A percentile compares a stretch with the other conserved stretches of the same genome.
phyloP scores from a whole-genome alignment of 2,329 filamentous ascomycete genomes.

The Berkeleyomyces basicola region DNA sequence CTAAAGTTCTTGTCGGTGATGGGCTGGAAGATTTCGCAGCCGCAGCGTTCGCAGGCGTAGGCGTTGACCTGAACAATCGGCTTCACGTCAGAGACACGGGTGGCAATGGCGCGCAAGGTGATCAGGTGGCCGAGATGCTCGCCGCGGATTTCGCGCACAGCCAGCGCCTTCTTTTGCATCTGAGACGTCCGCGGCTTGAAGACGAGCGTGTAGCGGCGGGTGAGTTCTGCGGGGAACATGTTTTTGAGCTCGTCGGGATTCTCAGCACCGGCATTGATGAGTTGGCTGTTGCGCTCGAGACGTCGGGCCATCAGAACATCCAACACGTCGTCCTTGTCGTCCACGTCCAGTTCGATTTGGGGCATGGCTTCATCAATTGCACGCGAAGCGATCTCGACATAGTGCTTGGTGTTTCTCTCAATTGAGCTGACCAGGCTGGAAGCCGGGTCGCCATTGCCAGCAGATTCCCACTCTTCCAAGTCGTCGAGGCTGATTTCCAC shows the following conservation, averaged over 20 bases:
- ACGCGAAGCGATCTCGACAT: conserved; percentile 77
- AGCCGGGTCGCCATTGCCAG: conserved; percentile 46
- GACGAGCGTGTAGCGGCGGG: conserved; percentile 82
- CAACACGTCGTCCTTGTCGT: conserved; percentile 93
- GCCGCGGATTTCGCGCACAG: conserved; percentile 84
- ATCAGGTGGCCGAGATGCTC: conserved; percentile 89
- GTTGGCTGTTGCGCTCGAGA: conserved; percentile 65
- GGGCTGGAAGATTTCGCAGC: conserved; percentile 94
- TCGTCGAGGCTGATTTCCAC: conserved; percentile 84
- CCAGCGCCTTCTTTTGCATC: conserved; percentile 50
- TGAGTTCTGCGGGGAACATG: conserved; percentile 82
- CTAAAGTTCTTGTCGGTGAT: conserved; percentile 81
- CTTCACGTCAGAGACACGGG: conserved; percentile 93
- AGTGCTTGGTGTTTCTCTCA: conserved; percentile 83
- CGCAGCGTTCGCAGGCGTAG: conserved; percentile 92
- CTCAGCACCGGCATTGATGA: conserved; percentile 49
- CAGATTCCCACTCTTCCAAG: conserved; percentile 61
- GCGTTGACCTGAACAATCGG: conserved; percentile 94
- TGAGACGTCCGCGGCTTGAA: conserved; percentile 81
- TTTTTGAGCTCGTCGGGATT: conserved; percentile 51
- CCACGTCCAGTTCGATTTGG: conserved; percentile 52
- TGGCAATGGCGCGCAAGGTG: conserved; percentile 85
- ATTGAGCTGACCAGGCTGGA: conserved; percentile 67
- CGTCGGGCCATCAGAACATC: conserved; percentile 93
- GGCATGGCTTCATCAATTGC: conserved; percentile 83